Conservation (phyloP, 2,329 filamentous ascomycete genomes). For the Beauveria medogensis region DNA sequence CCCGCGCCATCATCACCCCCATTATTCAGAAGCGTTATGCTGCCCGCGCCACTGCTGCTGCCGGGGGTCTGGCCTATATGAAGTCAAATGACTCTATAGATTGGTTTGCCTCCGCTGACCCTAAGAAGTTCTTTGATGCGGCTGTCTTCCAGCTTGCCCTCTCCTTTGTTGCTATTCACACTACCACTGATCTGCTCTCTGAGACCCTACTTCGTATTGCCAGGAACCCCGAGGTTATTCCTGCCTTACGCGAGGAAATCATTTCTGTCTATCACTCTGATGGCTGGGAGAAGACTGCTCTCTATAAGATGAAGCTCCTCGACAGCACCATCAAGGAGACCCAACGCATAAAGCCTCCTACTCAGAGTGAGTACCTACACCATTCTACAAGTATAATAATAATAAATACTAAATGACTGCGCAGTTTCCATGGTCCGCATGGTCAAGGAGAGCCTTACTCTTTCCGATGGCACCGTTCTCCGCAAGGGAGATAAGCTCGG, state of each 20-base stretch:
- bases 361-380: constrained; percentile 15
- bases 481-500: constrained; percentile 3
- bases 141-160: constrained; percentile 17
- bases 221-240: constrained; percentile 27
- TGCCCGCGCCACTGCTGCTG: constrained; percentile 23
- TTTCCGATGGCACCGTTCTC: constrained; percentile 12
- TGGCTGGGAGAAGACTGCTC: constrained; percentile 35
- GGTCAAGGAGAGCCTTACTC: constrained; percentile 7
- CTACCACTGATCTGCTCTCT: constrained; percentile 30
- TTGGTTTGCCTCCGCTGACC: constrained; percentile 44
- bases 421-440: constrained; percentile 10
- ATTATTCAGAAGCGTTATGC: constrained; percentile 37
- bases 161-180: constrained; percentile 46
- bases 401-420: too few relatives aligned
- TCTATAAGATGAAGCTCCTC: constrained; percentile 35
- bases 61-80: constrained; percentile 32
- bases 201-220: constrained; percentile 27
- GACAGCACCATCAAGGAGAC: constrained; percentile 45
- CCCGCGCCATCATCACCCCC: constrained; percentile 19
- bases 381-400: too few relatives aligned
- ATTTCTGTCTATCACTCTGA: constrained; percentile 6
- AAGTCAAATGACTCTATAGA: constrained; percentile 38
- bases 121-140: constrained; percentile 11
- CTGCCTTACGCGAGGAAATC: constrained; percentile 34
- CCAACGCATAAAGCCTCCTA: constrained; percentile 36